Evolutionary conservation across 495 filamentous ascomycete species (phyloP), one percentile per base, ranked within the genome.

Genomic region (Wilcoxina mikolae): DNA sequence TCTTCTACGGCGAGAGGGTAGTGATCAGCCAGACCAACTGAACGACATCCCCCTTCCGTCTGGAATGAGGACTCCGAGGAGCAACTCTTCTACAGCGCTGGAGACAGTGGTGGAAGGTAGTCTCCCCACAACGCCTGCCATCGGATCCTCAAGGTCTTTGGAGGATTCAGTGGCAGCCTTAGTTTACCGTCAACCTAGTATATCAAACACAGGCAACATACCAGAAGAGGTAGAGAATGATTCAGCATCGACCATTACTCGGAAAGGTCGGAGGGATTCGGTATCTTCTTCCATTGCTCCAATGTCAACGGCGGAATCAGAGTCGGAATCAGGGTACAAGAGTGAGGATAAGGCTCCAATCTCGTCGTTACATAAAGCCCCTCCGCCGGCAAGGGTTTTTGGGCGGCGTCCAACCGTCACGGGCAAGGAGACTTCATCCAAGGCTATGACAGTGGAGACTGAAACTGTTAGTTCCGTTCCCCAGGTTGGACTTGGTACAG

Each of bases 61-160:
- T 17, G 80, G 78, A 46, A 78, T 80, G 69, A 72, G 73, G 62
- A 82, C 80, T 33, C 78, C 80, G 47, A 80, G 88, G 43, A 82
- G 78, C 61, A 82, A 80, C 50, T 77, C 74, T 56, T 75, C 76
- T 20, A 79, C 84, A 17, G 78, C 78, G 39, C 71, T 98, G 50
- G 91, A 94, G 68, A 98, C 91, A 0, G 91, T 98, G 26, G 83
- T 94, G 66, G 91, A 98, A 71, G 80, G 80, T 45, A 94, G 86
- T 68, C 76, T 85, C 57, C 83, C 87, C 25, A 78, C 79, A 25
- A 86, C 87, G 11, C 85, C 85, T 0, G 76, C 73, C 47, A 69
- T 73, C 65, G 64, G 78, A 64, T 24, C 68, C 54, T 49, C 71
- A 69, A 58, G 71, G 66, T 58, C 73, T 74, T 58, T 75, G 68